A percentile compares a stretch with the other conserved stretches of the same genome.
Evolutionary conservation across 2,329 filamentous ascomycete species (phyloP).

Genomic region (Plectosphaerella cucumerina): DNA sequence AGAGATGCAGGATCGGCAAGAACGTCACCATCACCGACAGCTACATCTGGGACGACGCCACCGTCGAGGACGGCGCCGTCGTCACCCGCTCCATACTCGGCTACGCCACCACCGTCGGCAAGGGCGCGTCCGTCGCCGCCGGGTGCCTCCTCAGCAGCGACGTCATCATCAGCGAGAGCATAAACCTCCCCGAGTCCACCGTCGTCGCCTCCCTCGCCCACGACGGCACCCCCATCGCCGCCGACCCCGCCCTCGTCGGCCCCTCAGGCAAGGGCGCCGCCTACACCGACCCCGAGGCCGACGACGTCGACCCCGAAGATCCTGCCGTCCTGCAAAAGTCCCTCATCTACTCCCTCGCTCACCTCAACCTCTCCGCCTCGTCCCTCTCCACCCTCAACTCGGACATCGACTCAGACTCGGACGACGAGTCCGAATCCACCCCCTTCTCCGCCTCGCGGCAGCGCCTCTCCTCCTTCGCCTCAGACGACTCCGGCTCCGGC

Average conservation of each 20-base stretch:
- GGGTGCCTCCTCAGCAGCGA: conserved; percentile 79
- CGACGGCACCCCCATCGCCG: conserved; percentile 29
- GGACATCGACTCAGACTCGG: conserved; percentile 60
- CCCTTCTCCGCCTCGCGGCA: conserved; percentile 55
- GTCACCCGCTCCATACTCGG: conserved; percentile 74
- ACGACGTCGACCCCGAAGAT: conserved; percentile 46
- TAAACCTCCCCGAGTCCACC: conserved; percentile 34
- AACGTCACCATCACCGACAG: conserved; percentile 76
- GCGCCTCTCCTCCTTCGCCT: conserved; percentile 67
- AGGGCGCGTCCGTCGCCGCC: conserved; percentile 61
- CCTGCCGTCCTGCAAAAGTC: conserved; percentile 49
- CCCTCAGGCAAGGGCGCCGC: conserved; percentile 43
- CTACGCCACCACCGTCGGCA: conserved; percentile 66
- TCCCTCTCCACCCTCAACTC: conserved; percentile 60
- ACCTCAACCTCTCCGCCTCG: conserved; percentile 48
- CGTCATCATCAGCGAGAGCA: conserved; percentile 64
- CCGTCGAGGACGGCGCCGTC: conserved; percentile 69
- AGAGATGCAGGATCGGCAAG: conserved; percentile 79
- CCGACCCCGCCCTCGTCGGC: conserved; percentile 44
- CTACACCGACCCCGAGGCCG: conserved; percentile 42
- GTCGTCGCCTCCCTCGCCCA: conserved; percentile 30
- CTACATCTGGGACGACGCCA: conserved; percentile 83
- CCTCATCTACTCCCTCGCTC: conserved; percentile 50
- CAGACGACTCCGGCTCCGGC: conserved; percentile 59
- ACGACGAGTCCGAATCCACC: conserved; percentile 57